Conservation (phyloP, 805 yeast species). For the Sugiyamaella chiloensis region DNA sequence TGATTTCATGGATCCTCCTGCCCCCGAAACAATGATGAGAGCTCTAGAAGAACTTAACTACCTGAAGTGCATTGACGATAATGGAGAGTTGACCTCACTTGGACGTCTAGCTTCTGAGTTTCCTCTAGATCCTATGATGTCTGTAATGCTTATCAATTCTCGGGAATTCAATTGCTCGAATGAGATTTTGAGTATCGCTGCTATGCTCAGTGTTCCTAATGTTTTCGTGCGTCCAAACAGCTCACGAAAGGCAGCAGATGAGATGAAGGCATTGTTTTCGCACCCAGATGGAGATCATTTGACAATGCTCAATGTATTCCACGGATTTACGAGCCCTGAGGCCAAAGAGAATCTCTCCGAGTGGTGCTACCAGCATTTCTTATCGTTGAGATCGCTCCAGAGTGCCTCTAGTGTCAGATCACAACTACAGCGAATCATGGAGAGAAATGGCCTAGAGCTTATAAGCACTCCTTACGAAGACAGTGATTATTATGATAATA, state of each 20-base stretch:
- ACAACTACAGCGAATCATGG: slow-evolving; percentile 83
- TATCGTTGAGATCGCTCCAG: slow-evolving; percentile 76
- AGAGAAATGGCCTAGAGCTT: slow-evolving; percentile 69
- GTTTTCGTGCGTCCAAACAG: slow-evolving; percentile 92
- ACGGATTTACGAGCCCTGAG: slow-evolving; percentile 75
- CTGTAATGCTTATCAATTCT: slow-evolving; percentile 86
- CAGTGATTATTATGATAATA: slow-evolving; percentile 65
- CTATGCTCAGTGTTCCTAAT: slow-evolving; percentile 87
- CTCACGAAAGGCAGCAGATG: slow-evolving; percentile 87
- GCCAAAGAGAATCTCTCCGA: slow-evolving; percentile 54
- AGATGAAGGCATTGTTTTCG: slow-evolving; percentile 79
- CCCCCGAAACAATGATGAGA: slow-evolving; percentile 99
- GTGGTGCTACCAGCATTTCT: slow-evolving; percentile 91
- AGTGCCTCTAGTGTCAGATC: slow-evolving; percentile 84
- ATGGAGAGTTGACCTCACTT: slow-evolving; percentile 82
- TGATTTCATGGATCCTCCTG: slow-evolving; percentile 99
- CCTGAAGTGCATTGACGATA: slow-evolving; percentile 84
- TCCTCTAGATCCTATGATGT: slow-evolving; percentile 94
- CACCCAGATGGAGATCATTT: slow-evolving; percentile 95
- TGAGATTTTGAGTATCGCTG: slow-evolving; percentile 83
- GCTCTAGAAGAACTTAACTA: slow-evolving; percentile 94
- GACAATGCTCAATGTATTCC: slow-evolving; percentile 82
- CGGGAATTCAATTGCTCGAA: slow-evolving; percentile 83
- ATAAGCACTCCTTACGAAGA: slow-evolving; percentile 65
- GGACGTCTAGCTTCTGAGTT: slow-evolving; percentile 90